Percentiles rank a stretch among this genome's conserved stretches.
These are phyloP conservation scores for Mortierella sp. DNA, from an alignment of 371 early-diverging fungal species.

Conservation along the genomic window DNA sequence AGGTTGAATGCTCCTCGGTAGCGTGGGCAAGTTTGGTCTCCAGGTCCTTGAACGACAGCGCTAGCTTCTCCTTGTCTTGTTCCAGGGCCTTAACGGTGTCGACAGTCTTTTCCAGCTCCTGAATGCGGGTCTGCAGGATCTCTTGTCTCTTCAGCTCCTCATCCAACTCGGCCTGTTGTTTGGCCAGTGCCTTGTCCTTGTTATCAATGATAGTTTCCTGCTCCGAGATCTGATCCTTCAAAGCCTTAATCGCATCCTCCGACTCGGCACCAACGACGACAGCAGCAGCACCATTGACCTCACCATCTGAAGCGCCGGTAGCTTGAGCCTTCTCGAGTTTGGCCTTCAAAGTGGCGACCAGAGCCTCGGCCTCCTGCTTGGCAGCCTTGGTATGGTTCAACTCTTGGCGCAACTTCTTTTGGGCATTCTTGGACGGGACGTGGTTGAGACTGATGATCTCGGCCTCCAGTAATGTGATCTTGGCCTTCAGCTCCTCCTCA, in stretches of 20 bases:
- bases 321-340: slow-evolving; percentile 49
- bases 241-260: slow-evolving; percentile 6
- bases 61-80: slow-evolving; percentile 21
- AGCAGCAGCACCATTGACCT: not conserved
- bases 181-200: slow-evolving; percentile 47
- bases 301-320: not conserved
- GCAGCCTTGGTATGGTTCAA: slow-evolving; percentile 53
- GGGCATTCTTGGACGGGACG: slow-evolving; percentile 50
- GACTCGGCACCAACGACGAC: slow-evolving; percentile 8
- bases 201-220: slow-evolving; percentile 44
- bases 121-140: slow-evolving; percentile 20
- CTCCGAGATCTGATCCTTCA: slow-evolving; percentile 23
- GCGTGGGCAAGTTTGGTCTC: slow-evolving; percentile 13
- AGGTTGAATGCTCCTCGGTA: slow-evolving; percentile 7
- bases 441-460: slow-evolving; percentile 37
- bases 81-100: slow-evolving; percentile 13
- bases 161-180: slow-evolving; percentile 59
- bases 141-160: slow-evolving; percentile 54
- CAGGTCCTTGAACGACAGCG: slow-evolving; percentile 17
- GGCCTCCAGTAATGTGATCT: slow-evolving; percentile 38
- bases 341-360: slow-evolving; percentile 26
- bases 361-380: slow-evolving; percentile 49
- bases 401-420: slow-evolving; percentile 55
- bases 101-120: slow-evolving; percentile 30
- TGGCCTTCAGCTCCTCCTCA: slow-evolving; percentile 32